A percentile compares a stretch with the other conserved stretches of the same genome.
These are phyloP conservation scores for Ophiosphaerella korrae DNA, from an alignment of 2,329 filamentous ascomycete species.

Conservation along the genomic window DNA sequence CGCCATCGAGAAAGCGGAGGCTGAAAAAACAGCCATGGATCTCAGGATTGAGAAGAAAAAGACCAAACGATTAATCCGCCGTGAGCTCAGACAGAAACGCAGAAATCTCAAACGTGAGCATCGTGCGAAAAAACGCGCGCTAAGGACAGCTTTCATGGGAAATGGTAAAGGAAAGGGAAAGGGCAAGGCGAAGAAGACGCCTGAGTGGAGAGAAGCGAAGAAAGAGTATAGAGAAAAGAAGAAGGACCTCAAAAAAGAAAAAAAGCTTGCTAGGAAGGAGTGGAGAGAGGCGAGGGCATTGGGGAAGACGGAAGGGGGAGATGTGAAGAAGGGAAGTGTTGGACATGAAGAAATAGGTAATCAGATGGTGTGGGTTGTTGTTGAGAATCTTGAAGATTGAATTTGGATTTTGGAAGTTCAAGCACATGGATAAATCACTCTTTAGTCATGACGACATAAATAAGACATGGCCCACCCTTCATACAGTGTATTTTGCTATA, in stretches of 20 bases:
- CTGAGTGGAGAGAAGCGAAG: constrained; percentile 29
- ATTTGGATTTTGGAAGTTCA: too few species aligned
- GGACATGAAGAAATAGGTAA: constrained; percentile 5
- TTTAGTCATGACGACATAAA: too few species aligned
- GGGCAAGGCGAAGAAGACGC: constrained; percentile 25
- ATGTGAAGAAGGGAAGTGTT: not conserved
- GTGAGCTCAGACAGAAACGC: constrained; percentile 11
- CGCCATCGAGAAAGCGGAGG: constrained; percentile 30
- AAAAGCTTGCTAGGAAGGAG: constrained; percentile 16
- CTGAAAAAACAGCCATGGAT: constrained; percentile 24
- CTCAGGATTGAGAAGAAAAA: constrained; percentile 21
- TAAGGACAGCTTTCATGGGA: constrained; percentile 15
- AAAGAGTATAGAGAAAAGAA: constrained; percentile 29
- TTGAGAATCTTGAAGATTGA: constrained; percentile 31
- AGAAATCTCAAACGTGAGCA: constrained; percentile 25
- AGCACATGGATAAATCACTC: too few species aligned
- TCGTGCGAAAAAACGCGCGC: constrained; percentile 20
- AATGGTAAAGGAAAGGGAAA: constrained; percentile 23
- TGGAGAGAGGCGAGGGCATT: constrained; percentile 21
- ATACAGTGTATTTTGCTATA: too few species aligned
- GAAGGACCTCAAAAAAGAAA: constrained; percentile 23
- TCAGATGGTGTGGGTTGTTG: constrained; percentile 36
- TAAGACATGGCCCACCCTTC: too few species aligned
- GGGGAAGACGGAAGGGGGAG: constrained; percentile 10
- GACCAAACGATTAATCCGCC: constrained; percentile 19